Evolutionary conservation across 2,329 filamentous ascomycete genomes (phyloP).

Genomic region (Camptophora hylomeconis): DNA sequence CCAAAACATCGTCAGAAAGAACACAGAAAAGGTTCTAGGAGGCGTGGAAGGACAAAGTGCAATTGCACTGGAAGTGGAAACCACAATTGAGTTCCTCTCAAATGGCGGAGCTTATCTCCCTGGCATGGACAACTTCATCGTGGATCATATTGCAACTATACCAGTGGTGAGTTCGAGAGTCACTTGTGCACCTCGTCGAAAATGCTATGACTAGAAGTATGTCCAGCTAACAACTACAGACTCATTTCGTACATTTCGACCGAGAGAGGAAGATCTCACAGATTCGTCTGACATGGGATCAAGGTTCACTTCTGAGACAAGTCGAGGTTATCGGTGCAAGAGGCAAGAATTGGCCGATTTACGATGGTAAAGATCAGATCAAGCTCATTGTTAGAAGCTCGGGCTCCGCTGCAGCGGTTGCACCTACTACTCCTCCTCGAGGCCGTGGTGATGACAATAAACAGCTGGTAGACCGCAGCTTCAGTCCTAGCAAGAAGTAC

Average conservation of each 20-base stretch:
- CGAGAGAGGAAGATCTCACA: constrained; percentile 63
- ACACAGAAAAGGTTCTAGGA: constrained; percentile 62
- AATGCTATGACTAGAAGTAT: constrained; percentile 2
- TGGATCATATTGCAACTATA: constrained; percentile 66
- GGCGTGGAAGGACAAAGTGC: constrained; percentile 58
- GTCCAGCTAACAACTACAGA: constrained; percentile 33
- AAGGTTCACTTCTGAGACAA: constrained; percentile 82
- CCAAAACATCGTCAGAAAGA: constrained; percentile 65
- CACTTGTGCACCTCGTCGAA: constrained; percentile 5
- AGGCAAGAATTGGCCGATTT: constrained; percentile 89
- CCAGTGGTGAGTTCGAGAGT: constrained; percentile 74
- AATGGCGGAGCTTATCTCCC: constrained; percentile 81
- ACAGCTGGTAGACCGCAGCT: constrained; percentile 9
- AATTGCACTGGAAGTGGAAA: constrained; percentile 67
- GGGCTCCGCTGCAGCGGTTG: constrained; percentile 22
- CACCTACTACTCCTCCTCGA: constrained; percentile 10
- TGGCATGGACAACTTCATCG: constrained; percentile 79
- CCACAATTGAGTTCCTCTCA: constrained; percentile 65
- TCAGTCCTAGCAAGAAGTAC: constrained; percentile 27
- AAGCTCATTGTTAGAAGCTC: constrained; percentile 53
- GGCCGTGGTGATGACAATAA: constrained; percentile 12
- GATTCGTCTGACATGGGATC: constrained; percentile 89
- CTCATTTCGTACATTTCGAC: constrained; percentile 82
- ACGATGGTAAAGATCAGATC: constrained; percentile 72
- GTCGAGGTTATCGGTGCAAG: constrained; percentile 85